Evolutionary conservation across 257 asterid genomes (phyloP).

Genomic region (Solanum appendiculatum): DNA sequence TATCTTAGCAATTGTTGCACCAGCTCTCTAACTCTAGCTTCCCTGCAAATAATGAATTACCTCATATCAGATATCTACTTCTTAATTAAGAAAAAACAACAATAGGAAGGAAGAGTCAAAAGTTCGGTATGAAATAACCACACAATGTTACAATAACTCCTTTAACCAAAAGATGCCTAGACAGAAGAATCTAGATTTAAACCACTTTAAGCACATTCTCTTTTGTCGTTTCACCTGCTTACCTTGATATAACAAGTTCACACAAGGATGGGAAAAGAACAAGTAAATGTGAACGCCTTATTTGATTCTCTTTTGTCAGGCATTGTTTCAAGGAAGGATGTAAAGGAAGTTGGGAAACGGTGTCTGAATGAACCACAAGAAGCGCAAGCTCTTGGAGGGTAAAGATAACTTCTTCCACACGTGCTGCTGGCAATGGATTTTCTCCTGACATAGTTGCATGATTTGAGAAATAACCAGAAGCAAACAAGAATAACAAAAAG

Average conservation of each 20-base stretch:
- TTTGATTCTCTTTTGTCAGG: slow-evolving; percentile 21
- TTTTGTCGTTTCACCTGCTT: slow-evolving; percentile 2
- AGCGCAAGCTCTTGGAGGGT: slow-evolving; percentile 82
- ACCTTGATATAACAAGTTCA: slow-evolving; percentile 95
- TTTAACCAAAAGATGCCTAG: neutral
- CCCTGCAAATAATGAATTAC: slow-evolving; percentile 44
- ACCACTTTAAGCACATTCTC: neutral
- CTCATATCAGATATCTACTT: neutral
- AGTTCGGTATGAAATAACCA: neutral
- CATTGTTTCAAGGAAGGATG: slow-evolving; percentile 47
- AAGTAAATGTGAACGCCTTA: slow-evolving; percentile 66
- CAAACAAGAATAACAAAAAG: neutral
- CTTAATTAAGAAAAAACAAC: neutral
- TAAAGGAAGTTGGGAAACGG: slow-evolving; percentile 69
- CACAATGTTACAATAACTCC: neutral
- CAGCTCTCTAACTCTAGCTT: slow-evolving; percentile 63
- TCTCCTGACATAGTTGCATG: slow-evolving; percentile 41
- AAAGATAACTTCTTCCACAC: slow-evolving; percentile 77
- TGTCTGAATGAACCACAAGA: slow-evolving; percentile 65
- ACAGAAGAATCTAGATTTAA: neutral
- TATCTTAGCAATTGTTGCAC: slow-evolving; percentile 74
- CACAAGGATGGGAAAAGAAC: slow-evolving; percentile 80
- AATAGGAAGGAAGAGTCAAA: neutral
- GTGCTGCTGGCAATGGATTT: slow-evolving; percentile 66
- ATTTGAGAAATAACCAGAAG: slow-evolving; percentile 1